These are phyloP conservation scores for Cronartium ribicola DNA, from an alignment of 1,284 basidiomycete species.

Conservation along the genomic window DNA sequence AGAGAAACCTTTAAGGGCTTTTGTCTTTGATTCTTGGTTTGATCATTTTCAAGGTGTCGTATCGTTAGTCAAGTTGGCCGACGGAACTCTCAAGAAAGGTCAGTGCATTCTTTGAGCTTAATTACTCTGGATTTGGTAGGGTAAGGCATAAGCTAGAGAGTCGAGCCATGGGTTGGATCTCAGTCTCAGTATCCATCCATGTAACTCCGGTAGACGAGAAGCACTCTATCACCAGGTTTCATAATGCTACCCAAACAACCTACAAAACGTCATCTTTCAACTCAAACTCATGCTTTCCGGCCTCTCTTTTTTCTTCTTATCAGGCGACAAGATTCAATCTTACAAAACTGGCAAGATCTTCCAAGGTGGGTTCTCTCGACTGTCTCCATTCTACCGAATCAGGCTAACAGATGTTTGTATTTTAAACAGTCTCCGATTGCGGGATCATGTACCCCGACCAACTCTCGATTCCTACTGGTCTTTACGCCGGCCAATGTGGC, in stretches of 20 bases:
- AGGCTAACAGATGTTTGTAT: neutral
- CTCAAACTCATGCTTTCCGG: too few relatives aligned
- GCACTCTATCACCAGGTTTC: too few relatives aligned
- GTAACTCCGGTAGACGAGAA: too few relatives aligned
- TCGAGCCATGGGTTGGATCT: too few relatives aligned
- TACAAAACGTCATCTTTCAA: too few relatives aligned
- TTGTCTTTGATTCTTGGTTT: constrained; percentile 88
- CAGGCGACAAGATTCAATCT: constrained; percentile 39
- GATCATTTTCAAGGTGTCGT: constrained; percentile 96
- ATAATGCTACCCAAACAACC: too few relatives aligned
- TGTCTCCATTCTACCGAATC: neutral
- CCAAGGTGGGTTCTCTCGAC: constrained; percentile 13
- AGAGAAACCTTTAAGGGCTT: constrained; percentile 63
- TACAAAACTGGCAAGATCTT: constrained; percentile 35
- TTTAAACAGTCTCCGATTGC: constrained; percentile 18
- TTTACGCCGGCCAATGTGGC: constrained; percentile 38
- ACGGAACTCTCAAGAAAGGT: constrained; percentile 59
- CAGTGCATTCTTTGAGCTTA: constrained; percentile 21
- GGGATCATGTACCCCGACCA: constrained; percentile 41
- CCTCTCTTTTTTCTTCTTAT: neutral
- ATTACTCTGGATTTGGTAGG: neutral
- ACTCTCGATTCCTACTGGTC: constrained; percentile 24
- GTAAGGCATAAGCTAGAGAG: too few relatives aligned
- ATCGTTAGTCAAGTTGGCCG: constrained; percentile 72
- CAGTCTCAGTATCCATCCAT: too few relatives aligned